These are phyloP conservation scores for Jamesozyma jinghongensis DNA, from an alignment of 805 yeast genomes.

Conservation along the genomic window DNA sequence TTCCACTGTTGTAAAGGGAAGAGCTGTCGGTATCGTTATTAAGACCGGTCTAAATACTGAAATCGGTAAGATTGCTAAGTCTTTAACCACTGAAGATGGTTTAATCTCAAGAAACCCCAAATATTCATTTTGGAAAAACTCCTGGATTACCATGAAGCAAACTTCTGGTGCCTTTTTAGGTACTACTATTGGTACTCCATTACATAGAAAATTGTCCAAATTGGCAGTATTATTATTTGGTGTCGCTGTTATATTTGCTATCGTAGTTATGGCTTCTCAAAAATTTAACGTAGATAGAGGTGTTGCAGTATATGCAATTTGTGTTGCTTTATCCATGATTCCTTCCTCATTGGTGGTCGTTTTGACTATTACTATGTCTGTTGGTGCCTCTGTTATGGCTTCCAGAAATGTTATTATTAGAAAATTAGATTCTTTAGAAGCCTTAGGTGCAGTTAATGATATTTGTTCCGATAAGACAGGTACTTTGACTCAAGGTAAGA, in stretches of 20 bases:
- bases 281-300: slow-evolving; percentile 63
- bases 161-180: slow-evolving; percentile 65
- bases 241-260: slow-evolving; percentile 78
- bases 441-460: slow-evolving; percentile 88
- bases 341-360: slow-evolving; percentile 98
- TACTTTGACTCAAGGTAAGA: slow-evolving; percentile 80
- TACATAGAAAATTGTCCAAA: slow-evolving; percentile 66
- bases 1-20: slow-evolving; percentile 90
- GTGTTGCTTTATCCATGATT: slow-evolving; percentile 96
- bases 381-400: slow-evolving; percentile 96
- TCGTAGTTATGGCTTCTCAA: slow-evolving; percentile 81
- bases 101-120: slow-evolving; percentile 32
- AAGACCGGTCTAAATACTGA: slow-evolving; percentile 90
- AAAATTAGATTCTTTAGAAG: slow-evolving; percentile 87
- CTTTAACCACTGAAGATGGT: slow-evolving; percentile 37
- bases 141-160: slow-evolving; percentile 38
- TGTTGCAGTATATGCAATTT: slow-evolving; percentile 82
- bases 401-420: slow-evolving; percentile 86
- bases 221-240: slow-evolving; percentile 63
- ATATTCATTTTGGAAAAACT: slow-evolving; percentile 34
- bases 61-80: slow-evolving; percentile 90
- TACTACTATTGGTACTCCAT: slow-evolving; percentile 69
- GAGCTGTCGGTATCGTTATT: slow-evolving; percentile 83
- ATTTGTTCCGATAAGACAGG: slow-evolving; percentile 90
- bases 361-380: slow-evolving; percentile 91